Conservation (phyloP, 208 protist species). For the Crithidia expoeki region DNA sequence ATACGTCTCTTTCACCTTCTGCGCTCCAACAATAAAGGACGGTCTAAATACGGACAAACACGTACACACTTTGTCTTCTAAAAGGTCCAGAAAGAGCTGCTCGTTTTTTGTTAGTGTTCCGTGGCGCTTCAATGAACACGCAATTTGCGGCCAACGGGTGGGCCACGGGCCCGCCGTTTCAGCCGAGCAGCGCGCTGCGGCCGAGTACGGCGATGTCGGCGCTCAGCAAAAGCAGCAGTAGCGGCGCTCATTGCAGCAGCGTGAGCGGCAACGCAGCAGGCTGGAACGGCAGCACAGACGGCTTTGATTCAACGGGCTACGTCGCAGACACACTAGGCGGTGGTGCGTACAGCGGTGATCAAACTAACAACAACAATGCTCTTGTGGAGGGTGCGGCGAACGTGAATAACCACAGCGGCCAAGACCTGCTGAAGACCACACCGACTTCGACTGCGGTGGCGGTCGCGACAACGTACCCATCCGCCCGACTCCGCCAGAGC, state of each 20-base stretch:
- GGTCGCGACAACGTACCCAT: conserved; percentile 14
- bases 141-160: conserved; percentile 18
- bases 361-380: neutral
- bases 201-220: conserved; percentile 5
- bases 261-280: conserved; percentile 7
- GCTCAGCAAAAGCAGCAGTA: conserved; percentile 19
- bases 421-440: neutral
- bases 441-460: neutral
- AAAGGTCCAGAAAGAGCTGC: too few relatives aligned
- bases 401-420: too few relatives aligned
- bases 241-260: conserved; percentile 9
- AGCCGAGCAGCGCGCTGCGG: neutral
- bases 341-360: too few relatives aligned
- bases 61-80: too few relatives aligned
- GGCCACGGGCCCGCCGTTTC: conserved; percentile 15
- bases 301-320: neutral
- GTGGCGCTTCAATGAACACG: conserved; percentile 3
- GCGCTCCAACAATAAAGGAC: too few relatives aligned
- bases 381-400: neutral
- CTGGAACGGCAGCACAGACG: conserved; percentile 13
- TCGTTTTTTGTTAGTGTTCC: too few relatives aligned
- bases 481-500: conserved; percentile 6
- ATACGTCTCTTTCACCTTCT: too few relatives aligned
- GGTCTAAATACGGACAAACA: too few relatives aligned
- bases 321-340: neutral